Percentiles rank a stretch among this genome's conserved stretches.
phyloP scores from a whole-genome alignment of 768 basidiomycete genomes.

The Rossbeevera mucosa region DNA sequence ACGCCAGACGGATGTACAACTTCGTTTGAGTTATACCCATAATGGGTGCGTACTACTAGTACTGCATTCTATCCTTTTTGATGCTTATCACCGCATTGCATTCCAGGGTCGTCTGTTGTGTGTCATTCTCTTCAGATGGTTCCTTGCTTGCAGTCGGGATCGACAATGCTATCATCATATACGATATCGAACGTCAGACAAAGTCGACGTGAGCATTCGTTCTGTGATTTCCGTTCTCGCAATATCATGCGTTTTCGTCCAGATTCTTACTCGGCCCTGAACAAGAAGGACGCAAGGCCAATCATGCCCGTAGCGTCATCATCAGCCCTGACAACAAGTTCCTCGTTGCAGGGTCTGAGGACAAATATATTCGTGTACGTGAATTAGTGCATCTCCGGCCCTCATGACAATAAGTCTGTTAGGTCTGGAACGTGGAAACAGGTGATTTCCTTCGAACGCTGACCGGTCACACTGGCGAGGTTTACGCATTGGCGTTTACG shows the following conservation, averaged over 20 bases:
- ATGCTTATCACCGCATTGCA: slow-evolving; percentile 4
- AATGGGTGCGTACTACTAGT: slow-evolving; percentile 65
- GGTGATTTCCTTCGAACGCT: slow-evolving; percentile 27
- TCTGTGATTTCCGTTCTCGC: background rate
- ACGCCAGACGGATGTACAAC: slow-evolving; percentile 48
- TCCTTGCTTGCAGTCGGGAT: slow-evolving; percentile 31
- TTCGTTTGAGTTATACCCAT: slow-evolving; percentile 73
- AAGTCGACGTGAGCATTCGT: slow-evolving; percentile 24
- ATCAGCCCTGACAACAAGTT: slow-evolving; percentile 30
- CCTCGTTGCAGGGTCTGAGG: slow-evolving; percentile 34
- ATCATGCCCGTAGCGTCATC: slow-evolving; percentile 30
- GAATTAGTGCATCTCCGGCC: background rate
- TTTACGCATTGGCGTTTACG: slow-evolving; percentile 36
- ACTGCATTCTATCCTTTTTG: slow-evolving; percentile 13
- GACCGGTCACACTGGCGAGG: slow-evolving; percentile 30
- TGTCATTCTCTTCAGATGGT: slow-evolving; percentile 31
- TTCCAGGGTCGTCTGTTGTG: slow-evolving; percentile 28
- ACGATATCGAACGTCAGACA: slow-evolving; percentile 23
- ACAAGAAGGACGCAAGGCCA: slow-evolving; percentile 16
- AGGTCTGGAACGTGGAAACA: slow-evolving; percentile 28
- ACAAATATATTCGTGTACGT: slow-evolving; percentile 31
- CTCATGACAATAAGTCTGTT: slow-evolving; percentile 3
- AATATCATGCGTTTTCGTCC: background rate
- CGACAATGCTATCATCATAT: slow-evolving; percentile 29
- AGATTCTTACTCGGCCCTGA: slow-evolving; percentile 29